Conservation (phyloP, 768 basidiomycete genomes). For the Rhodotorula babjevae region DNA sequence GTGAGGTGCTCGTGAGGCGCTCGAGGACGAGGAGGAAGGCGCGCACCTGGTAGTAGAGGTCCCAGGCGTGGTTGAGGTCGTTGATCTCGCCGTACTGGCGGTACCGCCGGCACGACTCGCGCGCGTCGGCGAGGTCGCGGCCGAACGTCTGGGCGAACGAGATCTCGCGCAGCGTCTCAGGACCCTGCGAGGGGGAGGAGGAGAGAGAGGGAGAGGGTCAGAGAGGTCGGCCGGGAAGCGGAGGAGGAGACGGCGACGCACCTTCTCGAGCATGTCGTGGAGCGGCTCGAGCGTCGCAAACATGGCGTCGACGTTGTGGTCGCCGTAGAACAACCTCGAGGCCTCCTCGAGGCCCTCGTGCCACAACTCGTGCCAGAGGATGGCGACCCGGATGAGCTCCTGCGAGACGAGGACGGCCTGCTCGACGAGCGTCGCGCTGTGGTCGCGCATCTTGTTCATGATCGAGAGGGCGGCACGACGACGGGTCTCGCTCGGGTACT, state of each 20-base stretch:
- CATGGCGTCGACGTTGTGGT: conserved; percentile 96
- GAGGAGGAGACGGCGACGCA: conserved; percentile 44
- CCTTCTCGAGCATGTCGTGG: conserved; percentile 84
- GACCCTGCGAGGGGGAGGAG: conserved; percentile 58
- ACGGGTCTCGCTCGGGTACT: conserved; percentile 79
- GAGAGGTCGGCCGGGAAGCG: neutral
- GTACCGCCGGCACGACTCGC: conserved; percentile 83
- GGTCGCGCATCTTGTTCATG: conserved; percentile 89
- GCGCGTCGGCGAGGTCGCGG: conserved; percentile 82
- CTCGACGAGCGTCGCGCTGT: conserved; percentile 76
- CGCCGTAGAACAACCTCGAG: conserved; percentile 90
- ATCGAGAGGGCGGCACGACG: conserved; percentile 76
- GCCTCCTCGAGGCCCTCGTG: conserved; percentile 98
- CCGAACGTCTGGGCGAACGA: conserved; percentile 93
- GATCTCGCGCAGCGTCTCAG: conserved; percentile 86
- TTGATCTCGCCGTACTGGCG: conserved; percentile 76
- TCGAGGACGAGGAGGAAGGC: neutral
- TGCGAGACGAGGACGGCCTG: conserved; percentile 86
- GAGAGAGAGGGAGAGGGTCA: too few relatives aligned
- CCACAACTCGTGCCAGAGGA: conserved; percentile 98
- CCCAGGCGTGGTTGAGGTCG: conserved; percentile 96
- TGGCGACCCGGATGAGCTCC: conserved; percentile 93
- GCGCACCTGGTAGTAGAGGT: conserved; percentile 88
- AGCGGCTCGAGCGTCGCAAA: conserved; percentile 85
- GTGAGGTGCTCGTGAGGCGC: neutral